phyloP scores from a whole-genome alignment of 2,329 filamentous ascomycete species.

The Diaporthe sp. region DNA sequence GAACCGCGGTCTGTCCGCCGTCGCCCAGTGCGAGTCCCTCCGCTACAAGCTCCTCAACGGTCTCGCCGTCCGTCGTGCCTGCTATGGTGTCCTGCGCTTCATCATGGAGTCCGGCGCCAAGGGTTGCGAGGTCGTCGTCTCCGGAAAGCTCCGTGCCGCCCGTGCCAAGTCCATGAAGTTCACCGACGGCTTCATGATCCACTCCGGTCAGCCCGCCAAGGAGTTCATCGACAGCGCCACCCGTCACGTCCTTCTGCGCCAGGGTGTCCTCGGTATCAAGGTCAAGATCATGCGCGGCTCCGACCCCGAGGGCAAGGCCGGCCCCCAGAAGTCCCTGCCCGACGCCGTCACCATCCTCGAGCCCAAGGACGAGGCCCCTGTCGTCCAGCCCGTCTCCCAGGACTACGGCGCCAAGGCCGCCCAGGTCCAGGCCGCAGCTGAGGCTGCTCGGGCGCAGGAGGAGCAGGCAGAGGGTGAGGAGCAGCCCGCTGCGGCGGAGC shows the following conservation, averaged over 20 bases:
- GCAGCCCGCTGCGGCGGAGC: slow-evolving; percentile 65
- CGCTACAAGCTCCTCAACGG: slow-evolving; percentile 99
- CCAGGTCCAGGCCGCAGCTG: slow-evolving; percentile 74
- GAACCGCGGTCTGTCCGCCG: slow-evolving; percentile 99
- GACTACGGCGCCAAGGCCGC: slow-evolving; percentile 97
- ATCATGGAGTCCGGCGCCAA: slow-evolving; percentile 99
- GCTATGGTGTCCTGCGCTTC: slow-evolving; percentile 99
- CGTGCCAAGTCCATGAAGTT: slow-evolving; percentile 99
- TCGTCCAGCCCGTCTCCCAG: slow-evolving; percentile 95
- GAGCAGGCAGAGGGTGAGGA: slow-evolving; percentile 62
- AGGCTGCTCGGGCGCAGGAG: slow-evolving; percentile 67
- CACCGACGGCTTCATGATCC: slow-evolving; percentile 99
- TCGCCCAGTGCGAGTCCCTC: slow-evolving; percentile 99
- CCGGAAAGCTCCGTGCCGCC: slow-evolving; percentile 97
- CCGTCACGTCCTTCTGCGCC: slow-evolving; percentile 98
- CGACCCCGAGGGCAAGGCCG: slow-evolving; percentile 99
- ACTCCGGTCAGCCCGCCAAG: slow-evolving; percentile 99
- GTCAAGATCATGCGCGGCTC: slow-evolving; percentile 99
- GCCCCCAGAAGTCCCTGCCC: slow-evolving; percentile 95
- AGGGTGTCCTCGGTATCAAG: slow-evolving; percentile 99
- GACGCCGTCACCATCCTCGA: slow-evolving; percentile 99
- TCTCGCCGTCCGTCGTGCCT: slow-evolving; percentile 97
- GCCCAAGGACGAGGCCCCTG: slow-evolving; percentile 98
- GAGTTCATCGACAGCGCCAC: slow-evolving; percentile 99
- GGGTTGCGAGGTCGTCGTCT: slow-evolving; percentile 99